These are phyloP conservation scores for Syncephalastrum monosporum DNA, from an alignment of 371 early-diverging fungal genomes.

Conservation along the genomic window DNA sequence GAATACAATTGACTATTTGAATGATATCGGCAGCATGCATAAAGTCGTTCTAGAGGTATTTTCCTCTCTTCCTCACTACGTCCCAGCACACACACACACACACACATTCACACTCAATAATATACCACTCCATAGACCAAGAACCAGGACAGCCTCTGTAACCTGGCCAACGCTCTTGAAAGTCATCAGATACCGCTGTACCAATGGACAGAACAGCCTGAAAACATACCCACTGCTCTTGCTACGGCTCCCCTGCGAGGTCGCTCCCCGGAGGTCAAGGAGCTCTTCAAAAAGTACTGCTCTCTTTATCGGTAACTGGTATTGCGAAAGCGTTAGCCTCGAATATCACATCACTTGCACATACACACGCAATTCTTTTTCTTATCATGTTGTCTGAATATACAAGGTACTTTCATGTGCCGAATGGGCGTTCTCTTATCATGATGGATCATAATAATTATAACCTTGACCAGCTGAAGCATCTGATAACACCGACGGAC, in stretches of 20 bases:
- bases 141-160: conserved; percentile 63
- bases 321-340: no score
- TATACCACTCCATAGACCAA: conserved; percentile 55
- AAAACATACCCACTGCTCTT: conserved; percentile 80
- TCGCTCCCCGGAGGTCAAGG: conserved; percentile 55
- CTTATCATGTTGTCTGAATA: no score
- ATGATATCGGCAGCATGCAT: conserved; percentile 72
- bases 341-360: background rate
- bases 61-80: no score
- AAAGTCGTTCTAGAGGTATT: conserved; percentile 76
- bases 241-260: conserved; percentile 74
- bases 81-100: no score
- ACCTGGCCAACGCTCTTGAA: conserved; percentile 56
- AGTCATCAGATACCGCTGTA: conserved; percentile 58
- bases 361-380: no score
- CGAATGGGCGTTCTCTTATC: no score
- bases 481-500: no score
- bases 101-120: background rate
- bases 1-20: conserved; percentile 62
- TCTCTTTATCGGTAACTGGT: conserved; percentile 38
- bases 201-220: conserved; percentile 85
- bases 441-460: no score
- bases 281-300: conserved; percentile 63
- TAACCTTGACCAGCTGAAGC: no score
- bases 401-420: no score